Base-by-base conservation (phyloP, 352 stramenopile genomes). In the Pythium insidiosum region DNA sequence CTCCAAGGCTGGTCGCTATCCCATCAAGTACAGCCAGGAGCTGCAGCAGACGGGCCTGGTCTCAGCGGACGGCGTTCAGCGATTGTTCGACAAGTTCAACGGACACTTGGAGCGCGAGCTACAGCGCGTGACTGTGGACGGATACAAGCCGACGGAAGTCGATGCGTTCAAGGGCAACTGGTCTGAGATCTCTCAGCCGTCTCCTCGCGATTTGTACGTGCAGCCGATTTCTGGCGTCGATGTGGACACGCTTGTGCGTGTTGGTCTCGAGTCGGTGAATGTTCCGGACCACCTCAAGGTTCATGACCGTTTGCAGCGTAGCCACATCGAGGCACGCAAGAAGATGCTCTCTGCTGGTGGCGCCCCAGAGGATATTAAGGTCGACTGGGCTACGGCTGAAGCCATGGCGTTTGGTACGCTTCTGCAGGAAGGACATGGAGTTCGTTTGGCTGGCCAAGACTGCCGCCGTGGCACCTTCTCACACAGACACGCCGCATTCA, bases 351-450 rank as follows among this genome's bases (percentile, higher is more conserved):
- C 64, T 19, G 63, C 78, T 22, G 52, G 58, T 5, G 43, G 13
- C 7, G 22, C 43, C 18, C 45, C 53, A 2, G 52, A 50, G 7
- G 62, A 71, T 20, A 52, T 87, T 6, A 68, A 63, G 29, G 84
- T 96, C 11, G 82, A 95, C 61, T 96, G 82, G 84, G 84, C 80
- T 6, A 93, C 80, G 0, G 85, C 83, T 2, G 84, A 95, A 51
- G 77, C 76, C 13, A 87, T 96, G 64, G 84, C 84, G 11, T 95
- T 95, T 31, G 85, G 77, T 2, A 87, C 77, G 1, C 68, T 95
- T 25, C 68, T 96, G 48, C 64, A 73, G 44, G 76, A 95, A 19
- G 84, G 84, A 23, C 53, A 88, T 28, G 82, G 88, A 20, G 74
- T 96, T 29, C 78, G 85, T 34, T 53, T 96, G n/a, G 72, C 73